Evolutionary conservation across 2,329 filamentous ascomycete genomes (phyloP), one percentile per base, ranked within the genome.

Genomic region (Nigrograna mackinnonii): DNA sequence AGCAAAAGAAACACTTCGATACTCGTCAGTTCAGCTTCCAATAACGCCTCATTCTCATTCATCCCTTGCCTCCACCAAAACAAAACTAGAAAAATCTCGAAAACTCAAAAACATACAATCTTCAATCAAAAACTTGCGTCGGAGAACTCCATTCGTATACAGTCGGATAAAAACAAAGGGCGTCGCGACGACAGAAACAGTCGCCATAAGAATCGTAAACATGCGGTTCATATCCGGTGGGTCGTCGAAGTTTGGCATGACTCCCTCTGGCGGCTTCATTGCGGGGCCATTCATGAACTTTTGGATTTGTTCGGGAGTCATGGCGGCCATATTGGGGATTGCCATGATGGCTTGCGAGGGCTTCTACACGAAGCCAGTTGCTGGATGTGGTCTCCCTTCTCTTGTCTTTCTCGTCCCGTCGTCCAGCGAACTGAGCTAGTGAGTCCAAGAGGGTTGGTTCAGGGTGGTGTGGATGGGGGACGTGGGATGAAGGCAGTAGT

Each of bases 81-180:
- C 35, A 26, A 21, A n/a, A 21, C 22, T 4, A 38, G 22, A 18
- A 4, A 22, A 5, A 9, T 28, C 12, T 14, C 4, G 9, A 28
- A 4, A 20, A 6, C n/a, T 11, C 5, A 4, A 4, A 12, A 39
- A 33, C 37, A 32, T n/a, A 39, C 37, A 5, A 16, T 39, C 37
- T 22, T 39, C 37, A 5, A 39, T 13, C 22, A 39, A 22, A 13
- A 39, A 14, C 18, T 33, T 39, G 13, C 26, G 12, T 22, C 19
- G 14, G 9, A 39, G 22, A n/a, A 22, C 33, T 6, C 18, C 32
- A 16, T 21, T 6, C 20, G 37, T 39, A 16, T 39, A 39, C 5
- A 39, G 22, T 12, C 37, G 5, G 19, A 38, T 38, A 12, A 5
- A 21, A 9, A 38, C 22, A 38, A 38, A 38, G 4, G 22, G 13